Base-by-base conservation (phyloP, 2,329 filamentous ascomycete species). In the Aspergillus brasiliensis region DNA sequence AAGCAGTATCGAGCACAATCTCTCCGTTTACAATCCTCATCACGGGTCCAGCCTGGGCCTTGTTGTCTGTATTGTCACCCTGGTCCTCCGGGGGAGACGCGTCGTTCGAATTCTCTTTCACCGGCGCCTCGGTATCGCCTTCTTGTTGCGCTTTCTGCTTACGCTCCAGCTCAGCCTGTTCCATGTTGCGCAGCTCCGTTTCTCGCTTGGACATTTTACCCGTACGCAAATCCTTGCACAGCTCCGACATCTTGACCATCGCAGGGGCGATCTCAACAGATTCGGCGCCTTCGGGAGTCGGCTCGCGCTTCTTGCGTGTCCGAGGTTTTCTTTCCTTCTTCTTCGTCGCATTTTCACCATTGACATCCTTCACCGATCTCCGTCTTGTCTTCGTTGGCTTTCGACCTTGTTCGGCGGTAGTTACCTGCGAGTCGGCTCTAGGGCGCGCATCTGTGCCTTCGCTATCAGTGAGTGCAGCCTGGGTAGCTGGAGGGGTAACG, bases 171-270 rank as follows among this genome's bases (percentile, higher is more conserved):
- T 86, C 84, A 2, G 76, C 80, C 77, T 82, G 81, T 64, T 88
- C 82, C 58, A 87, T 81, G 57, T 80, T 79, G 8, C 82, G 81
- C 74, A 89, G 79, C 63, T 83, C 80, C 56, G 78, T 81, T 65
- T 88, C 86, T 5, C 81, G 80, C 60, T 81, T 80, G 0, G 86
- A 88, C 40, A 81, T 80, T 63, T 81, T 84, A 48, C 86, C 86
- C 0, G 79, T 79, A n/a, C 78, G 75, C 37, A 80, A 73, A 64
- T 84, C 83, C 54, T 78, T 81, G 64, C 81, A 84, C 2, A 88
- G 72, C 48, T 85, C 82, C 31, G 78, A 81, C 86, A 89, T 88
- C 55, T 81, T 85, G 3, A 84, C 77, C 19, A 78, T 75, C 11
- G 80, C 77, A 0, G 84, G 80, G 54, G 84, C 79, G 52, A 88